Evolutionary conservation across 2,329 filamentous ascomycete species (phyloP).

Genomic region (Dactylellina cionopaga): DNA sequence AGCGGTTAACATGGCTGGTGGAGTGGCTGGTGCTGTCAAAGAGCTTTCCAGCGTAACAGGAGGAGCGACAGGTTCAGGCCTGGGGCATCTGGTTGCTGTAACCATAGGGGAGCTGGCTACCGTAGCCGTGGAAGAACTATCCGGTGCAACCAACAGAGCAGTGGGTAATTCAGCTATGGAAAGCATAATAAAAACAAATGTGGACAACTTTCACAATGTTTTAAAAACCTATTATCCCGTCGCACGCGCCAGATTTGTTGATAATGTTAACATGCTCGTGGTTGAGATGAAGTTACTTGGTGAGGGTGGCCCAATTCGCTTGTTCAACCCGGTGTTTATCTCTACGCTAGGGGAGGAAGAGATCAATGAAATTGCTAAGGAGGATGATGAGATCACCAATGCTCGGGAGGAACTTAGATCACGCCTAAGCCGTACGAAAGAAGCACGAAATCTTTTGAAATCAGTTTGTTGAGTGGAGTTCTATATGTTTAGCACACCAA

Average conservation of each 20-base stretch:
- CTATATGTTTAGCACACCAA: no score
- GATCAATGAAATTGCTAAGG: slow-evolving; percentile 69
- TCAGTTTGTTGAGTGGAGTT: no score
- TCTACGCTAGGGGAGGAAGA: slow-evolving; percentile 63
- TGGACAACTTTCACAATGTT: slow-evolving; percentile 70
- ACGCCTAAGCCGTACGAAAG: neutral
- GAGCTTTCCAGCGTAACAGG: no score
- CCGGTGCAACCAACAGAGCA: no score
- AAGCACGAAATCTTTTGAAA: neutral
- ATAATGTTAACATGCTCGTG: slow-evolving; percentile 70
- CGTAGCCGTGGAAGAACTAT: neutral
- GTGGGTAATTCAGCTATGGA: no score
- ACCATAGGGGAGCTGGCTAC: neutral
- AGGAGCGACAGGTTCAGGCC: no score
- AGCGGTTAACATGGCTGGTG: no score
- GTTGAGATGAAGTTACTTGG: slow-evolving; percentile 65
- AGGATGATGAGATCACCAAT: slow-evolving; percentile 62
- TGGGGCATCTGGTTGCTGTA: neutral
- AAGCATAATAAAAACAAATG: no score
- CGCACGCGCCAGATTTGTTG: slow-evolving; percentile 70
- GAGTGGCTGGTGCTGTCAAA: no score
- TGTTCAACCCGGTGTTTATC: slow-evolving; percentile 67
- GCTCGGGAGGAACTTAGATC: neutral
- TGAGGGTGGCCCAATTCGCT: slow-evolving; percentile 64
- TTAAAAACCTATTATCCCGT: slow-evolving; percentile 72